Base-by-base conservation (phyloP, 2,329 filamentous ascomycete genomes). In the Colletotrichum sp. region DNA sequence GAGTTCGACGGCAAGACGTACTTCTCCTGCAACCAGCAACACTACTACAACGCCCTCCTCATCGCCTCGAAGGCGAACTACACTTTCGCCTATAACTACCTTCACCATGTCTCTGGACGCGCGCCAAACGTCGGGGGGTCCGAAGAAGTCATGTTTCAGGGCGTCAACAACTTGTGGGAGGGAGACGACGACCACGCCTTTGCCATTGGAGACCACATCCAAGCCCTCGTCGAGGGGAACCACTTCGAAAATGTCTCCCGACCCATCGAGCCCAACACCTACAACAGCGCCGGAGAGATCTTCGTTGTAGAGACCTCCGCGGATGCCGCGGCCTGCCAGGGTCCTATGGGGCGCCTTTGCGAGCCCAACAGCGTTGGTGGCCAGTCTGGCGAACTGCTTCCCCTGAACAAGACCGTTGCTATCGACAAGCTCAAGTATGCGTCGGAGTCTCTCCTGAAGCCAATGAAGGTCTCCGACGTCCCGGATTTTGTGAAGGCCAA, bases 11-110 rank as follows among this genome's bases (percentile, higher is more conserved):
- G 87, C 8, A 75, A 77, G 4, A 87, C 87, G 0, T 80, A 78
- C 28, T 87, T 83, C 79, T 88, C 86, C 1, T 89, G 87, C 77
- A 84, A 89, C 72, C 81, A 81, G 28, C 82, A 89, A 65, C 86
- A 88, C 79, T 89, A 89, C 82, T 89, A 87, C 87, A 83, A 81
- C 6, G 81, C 87, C 67, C 83, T 87, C 67, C 82, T 88, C 75
- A 80, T 82, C 59, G 86, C 84, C 7, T 81, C 82, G 12, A 79
- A 79, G 55, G 87, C 87, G 73, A 79, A 83, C 36, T 81, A 86
- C 63, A 88, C 87, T 15, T 79, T 88, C 72, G 82, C 84, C 70
- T 82, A 83, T 67, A 88, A 89, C 81, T 88, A 86, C 79, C 81
- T 88, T 77, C 85, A 87, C 80, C 80, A 87, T 13, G 43, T 52